Conservation (phyloP, 148 eudicot species). For the Diospyros lotus region DNA sequence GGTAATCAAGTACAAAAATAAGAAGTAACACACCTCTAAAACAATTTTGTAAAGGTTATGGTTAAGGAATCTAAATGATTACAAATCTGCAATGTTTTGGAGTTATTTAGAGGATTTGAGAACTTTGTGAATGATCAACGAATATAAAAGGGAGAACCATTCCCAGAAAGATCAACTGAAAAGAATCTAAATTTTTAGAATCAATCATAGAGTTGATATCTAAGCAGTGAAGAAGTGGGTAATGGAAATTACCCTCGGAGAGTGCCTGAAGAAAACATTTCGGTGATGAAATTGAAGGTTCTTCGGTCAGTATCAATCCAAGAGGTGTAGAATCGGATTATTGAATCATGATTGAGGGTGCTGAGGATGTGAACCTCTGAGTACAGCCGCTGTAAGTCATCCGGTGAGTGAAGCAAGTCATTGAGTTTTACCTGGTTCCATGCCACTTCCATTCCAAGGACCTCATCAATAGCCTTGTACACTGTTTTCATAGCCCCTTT, state of each 20-base stretch:
- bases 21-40: not conserved
- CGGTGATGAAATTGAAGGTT: conserved; percentile 48
- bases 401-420: conserved; percentile 39
- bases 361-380: conserved; percentile 51
- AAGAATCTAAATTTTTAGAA: not conserved
- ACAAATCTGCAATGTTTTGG: not conserved
- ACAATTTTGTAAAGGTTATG: not conserved
- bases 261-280: conserved; percentile 54
- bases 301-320: conserved; percentile 43
- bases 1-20: not conserved
- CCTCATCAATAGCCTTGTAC: conserved; percentile 59
- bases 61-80: not conserved
- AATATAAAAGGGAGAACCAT: not conserved
- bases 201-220: not conserved
- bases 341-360: conserved; percentile 36
- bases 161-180: not conserved
- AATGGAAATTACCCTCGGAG: conserved; percentile 35
- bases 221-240: not conserved
- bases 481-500: conserved; percentile 89
- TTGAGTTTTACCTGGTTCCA: conserved; percentile 41
- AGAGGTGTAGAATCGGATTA: conserved; percentile 44
- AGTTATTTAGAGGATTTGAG: not conserved
- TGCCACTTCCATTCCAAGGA: conserved; percentile 48
- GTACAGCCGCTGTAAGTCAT: conserved; percentile 38
- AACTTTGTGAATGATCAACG: not conserved